Conservation (phyloP, 1,284 basidiomycete genomes). For the Macrocystidia cucumis region DNA sequence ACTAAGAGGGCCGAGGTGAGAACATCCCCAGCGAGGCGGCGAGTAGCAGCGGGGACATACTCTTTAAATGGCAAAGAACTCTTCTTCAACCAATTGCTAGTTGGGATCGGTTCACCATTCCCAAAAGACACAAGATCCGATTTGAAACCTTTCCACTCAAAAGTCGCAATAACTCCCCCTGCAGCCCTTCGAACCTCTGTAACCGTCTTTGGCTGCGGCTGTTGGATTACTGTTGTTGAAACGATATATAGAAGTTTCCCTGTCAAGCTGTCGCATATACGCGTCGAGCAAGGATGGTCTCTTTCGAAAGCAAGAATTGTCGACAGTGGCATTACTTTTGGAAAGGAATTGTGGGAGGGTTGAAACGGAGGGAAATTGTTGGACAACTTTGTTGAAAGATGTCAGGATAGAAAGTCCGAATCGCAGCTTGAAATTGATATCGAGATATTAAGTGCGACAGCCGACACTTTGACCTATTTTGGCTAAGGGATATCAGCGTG, state of each 20-base stretch:
- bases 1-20: constrained; percentile 1
- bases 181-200: constrained; percentile 6
- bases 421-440: no score
- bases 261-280: constrained; percentile 5
- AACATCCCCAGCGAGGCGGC: not conserved
- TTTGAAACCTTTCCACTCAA: constrained; percentile 7
- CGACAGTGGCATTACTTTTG: no score
- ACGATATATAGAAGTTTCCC: constrained; percentile 4
- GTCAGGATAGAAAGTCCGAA: no score
- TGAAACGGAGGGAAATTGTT: no score
- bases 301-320: constrained; percentile 5
- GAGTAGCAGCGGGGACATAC: not conserved
- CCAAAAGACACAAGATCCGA: constrained; percentile 5
- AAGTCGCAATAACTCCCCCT: constrained; percentile 2
- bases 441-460: no score
- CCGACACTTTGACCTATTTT: no score
- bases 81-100: constrained; percentile 8
- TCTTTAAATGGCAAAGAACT: constrained; percentile 8
- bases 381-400: no score
- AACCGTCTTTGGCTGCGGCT: constrained; percentile 5
- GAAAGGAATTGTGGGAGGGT: no score
- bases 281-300: constrained; percentile 8
- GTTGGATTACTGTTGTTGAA: constrained; percentile 2
- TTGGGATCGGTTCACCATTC: constrained; percentile 1
- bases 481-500: no score